These are phyloP conservation scores for Aspergillus felis DNA, from an alignment of 2,329 filamentous ascomycete genomes.

Conservation along the genomic window DNA sequence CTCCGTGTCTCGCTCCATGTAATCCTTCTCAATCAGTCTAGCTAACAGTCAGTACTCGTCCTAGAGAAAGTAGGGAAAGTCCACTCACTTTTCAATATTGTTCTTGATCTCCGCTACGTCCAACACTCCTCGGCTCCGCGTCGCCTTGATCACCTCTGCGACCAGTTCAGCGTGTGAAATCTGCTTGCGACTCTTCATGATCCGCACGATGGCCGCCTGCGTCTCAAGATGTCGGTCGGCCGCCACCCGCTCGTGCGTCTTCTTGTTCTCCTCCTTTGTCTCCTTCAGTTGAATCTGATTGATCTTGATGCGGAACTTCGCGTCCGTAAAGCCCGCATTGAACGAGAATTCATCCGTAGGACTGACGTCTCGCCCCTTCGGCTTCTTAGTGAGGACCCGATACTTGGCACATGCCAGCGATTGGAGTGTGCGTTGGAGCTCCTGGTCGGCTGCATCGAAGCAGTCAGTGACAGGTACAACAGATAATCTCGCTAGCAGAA, in stretches of 20 bases:
- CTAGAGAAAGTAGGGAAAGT: neutral
- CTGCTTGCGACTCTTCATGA: conserved; percentile 90
- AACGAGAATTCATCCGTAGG: conserved; percentile 78
- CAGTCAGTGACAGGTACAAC: conserved; percentile 21
- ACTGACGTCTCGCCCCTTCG: conserved; percentile 76
- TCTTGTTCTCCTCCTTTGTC: conserved; percentile 90
- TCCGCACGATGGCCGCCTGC: conserved; percentile 91
- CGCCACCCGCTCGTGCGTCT: conserved; percentile 83
- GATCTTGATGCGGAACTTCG: conserved; percentile 91
- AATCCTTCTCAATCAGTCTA: conserved; percentile 89
- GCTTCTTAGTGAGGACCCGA: conserved; percentile 78
- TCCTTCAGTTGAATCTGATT: conserved; percentile 98
- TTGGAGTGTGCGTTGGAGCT: conserved; percentile 87
- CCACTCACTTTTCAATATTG: conserved; percentile 84
- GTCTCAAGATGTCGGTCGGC: conserved; percentile 93
- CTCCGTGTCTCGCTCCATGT: conserved; percentile 73
- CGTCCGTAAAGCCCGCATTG: conserved; percentile 71
- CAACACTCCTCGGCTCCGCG: conserved; percentile 77
- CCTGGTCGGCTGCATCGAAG: conserved; percentile 55
- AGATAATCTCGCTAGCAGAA: neutral
- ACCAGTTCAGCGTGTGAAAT: conserved; percentile 86
- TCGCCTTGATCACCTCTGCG: conserved; percentile 87
- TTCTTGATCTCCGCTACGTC: conserved; percentile 88
- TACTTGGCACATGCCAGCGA: conserved; percentile 89
- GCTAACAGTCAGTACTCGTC: neutral